These are phyloP conservation scores for Dryadomyces sulphureus DNA, from an alignment of 2,329 filamentous ascomycete species.

Conservation along the genomic window DNA sequence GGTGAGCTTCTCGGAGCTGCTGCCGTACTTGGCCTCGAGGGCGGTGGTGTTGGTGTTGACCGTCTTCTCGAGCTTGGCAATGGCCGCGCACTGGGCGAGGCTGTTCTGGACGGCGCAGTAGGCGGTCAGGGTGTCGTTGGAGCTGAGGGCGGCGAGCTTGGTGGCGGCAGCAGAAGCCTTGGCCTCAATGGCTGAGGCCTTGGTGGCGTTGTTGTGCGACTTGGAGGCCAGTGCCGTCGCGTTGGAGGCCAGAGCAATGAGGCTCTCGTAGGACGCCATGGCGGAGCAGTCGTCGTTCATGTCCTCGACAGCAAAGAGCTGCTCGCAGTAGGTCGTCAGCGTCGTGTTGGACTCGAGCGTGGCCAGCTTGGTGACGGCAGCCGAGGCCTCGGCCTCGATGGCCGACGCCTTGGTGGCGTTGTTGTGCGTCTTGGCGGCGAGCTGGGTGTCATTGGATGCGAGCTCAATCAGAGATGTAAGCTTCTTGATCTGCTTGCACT, in stretches of 20 bases:
- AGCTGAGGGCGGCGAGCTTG: constrained; percentile 17
- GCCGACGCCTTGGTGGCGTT: constrained; percentile 21
- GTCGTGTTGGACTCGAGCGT: constrained; percentile 21
- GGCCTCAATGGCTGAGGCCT: constrained; percentile 20
- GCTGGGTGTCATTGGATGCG: constrained; percentile 20
- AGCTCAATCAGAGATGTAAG: constrained; percentile 17
- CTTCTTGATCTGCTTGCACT: constrained; percentile 16
- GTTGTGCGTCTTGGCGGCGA: constrained; percentile 18
- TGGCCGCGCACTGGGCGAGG: constrained; percentile 15
- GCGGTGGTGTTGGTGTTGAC: neutral
- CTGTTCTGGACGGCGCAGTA: constrained; percentile 12
- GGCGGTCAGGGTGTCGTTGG: constrained; percentile 20
- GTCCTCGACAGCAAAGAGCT: constrained; percentile 16
- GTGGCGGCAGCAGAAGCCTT: constrained; percentile 19
- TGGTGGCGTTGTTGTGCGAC: constrained; percentile 21
- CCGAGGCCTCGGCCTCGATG: constrained; percentile 22
- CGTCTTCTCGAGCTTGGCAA: constrained; percentile 14
- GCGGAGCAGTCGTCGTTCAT: constrained; percentile 15
- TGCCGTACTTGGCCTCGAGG: constrained; percentile 9
- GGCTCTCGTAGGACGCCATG: constrained; percentile 16
- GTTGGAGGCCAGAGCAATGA: constrained; percentile 21
- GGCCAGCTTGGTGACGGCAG: constrained; percentile 16
- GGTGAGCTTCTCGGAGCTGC: constrained; percentile 17
- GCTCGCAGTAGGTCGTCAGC: constrained; percentile 18
- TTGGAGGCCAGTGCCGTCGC: constrained; percentile 18